Evolutionary conservation across 371 early-diverging fungal genomes (phyloP).

Genomic region (Rhizomucor pusillus): DNA sequence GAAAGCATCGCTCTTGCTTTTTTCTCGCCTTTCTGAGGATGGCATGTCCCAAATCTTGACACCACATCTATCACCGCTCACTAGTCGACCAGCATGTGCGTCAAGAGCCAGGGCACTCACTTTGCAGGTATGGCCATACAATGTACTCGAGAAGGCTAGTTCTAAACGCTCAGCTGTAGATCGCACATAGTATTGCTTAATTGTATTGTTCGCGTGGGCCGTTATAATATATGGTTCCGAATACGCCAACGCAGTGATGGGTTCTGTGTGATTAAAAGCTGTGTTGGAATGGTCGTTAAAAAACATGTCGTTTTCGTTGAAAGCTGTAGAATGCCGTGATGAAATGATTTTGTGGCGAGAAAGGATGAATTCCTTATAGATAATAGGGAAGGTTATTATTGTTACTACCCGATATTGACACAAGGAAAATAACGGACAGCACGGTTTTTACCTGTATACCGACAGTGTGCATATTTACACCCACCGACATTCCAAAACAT

Average conservation of each 20-base stretch:
- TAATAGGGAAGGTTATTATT: conserved; percentile 1
- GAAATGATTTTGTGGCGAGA: conserved; percentile 19
- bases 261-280: conserved; percentile 4
- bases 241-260: conserved; percentile 32
- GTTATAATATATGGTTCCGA: conserved; percentile 41
- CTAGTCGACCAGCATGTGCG: conserved; percentile 21
- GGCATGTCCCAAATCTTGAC: conserved; percentile 43
- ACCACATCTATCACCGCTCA: conserved; percentile 45
- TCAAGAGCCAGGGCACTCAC: conserved; percentile 39
- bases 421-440: no score
- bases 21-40: conserved; percentile 1
- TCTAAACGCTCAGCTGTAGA: conserved; percentile 15
- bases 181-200: conserved; percentile 38
- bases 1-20: conserved; percentile 2
- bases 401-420: neutral
- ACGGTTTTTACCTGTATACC: conserved; percentile 34
- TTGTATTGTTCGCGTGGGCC: conserved; percentile 51
- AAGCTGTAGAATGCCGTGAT: conserved; percentile 27
- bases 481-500: conserved; percentile 35
- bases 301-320: conserved; percentile 19
- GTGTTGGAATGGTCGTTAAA: conserved; percentile 5
- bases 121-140: conserved; percentile 48
- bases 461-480: conserved; percentile 23
- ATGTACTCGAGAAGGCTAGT: conserved; percentile 26
- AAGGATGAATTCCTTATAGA: conserved; percentile 25